Evolutionary conservation across 495 filamentous ascomycete species (phyloP), one percentile per base, ranked within the genome.

Genomic region (Tirmania nivea): DNA sequence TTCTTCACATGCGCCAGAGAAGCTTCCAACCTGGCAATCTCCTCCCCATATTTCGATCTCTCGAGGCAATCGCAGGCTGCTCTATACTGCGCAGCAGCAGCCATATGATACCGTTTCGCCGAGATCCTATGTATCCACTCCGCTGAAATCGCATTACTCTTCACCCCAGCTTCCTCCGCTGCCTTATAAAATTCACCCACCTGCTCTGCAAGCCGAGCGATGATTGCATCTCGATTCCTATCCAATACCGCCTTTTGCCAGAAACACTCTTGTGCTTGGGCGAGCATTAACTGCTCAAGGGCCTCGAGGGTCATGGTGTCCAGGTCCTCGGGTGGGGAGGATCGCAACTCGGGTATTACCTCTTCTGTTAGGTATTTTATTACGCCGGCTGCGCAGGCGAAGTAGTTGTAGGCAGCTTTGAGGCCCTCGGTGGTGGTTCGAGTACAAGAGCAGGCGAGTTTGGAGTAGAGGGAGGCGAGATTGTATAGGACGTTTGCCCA

Each of bases 101-200:
- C 90, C 67, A 97, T 95, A 65, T 97, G 90, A 63, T 95, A 85
- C 59, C 95, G 87, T 66, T 97, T 97, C 2, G 90, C 90, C 6
- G 82, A 84, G 78, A 90, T 90, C 60, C 96, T 90, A 66, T 97
- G 92, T 49, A 97, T 94, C 90, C 90, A 96, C 54, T 93, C 84
- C 48, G 4, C 85, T 59, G 84, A 90, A 55, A 97, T 83, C 31
- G 81, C 79, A 56, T 89, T 81, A 36, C 84, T 92, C 57, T 85
- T 87, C 55, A 89, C 80, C 6, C 86, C 86, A 52, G 79, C 80
- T 54, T 94, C 90, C 1, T 82, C 80, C 12, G 88, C 85, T 48
- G 81, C 71, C 31, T 78, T 82, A 65, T 95, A 97, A 35, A 90
- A 78, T 63, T 97, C 90, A 0, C 84, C 93, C 2, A 96, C 88